Conservation (phyloP, 2,329 filamentous ascomycete species). For the Calonectria multiphialidica region DNA sequence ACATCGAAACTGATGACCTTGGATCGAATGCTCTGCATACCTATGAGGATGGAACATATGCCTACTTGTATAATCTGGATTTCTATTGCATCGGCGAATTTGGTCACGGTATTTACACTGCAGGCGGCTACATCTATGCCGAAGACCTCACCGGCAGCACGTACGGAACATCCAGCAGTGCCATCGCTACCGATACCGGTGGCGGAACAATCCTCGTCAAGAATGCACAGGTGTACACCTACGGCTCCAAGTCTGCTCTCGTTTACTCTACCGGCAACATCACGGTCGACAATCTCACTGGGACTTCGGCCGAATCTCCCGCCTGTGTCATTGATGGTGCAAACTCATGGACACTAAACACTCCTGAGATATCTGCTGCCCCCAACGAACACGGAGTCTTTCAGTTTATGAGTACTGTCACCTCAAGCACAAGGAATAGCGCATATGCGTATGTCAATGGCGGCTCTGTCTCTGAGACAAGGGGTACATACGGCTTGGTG, state of each 20-base stretch:
- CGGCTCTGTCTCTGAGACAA: conserved; percentile 10
- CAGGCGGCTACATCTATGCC: conserved; percentile 15
- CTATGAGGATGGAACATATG: conserved; percentile 12
- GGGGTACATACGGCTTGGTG: conserved; percentile 8
- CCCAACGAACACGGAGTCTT: conserved; percentile 17
- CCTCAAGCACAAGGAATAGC: background rate
- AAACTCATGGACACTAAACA: conserved; percentile 19
- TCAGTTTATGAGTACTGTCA: conserved; percentile 21
- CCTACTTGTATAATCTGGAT: conserved; percentile 14
- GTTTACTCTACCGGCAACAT: conserved; percentile 17
- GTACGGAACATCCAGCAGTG: conserved; percentile 15
- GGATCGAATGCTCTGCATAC: conserved; percentile 14
- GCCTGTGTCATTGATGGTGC: conserved; percentile 19
- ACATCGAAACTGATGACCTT: conserved; percentile 14
- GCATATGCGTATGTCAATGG: conserved; percentile 17
- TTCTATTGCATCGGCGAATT: conserved; percentile 17
- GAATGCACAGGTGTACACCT: background rate
- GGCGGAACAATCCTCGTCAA: conserved; percentile 14
- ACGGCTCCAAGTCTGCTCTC: conserved; percentile 14
- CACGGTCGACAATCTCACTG: conserved; percentile 9
- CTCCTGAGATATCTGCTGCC: conserved; percentile 2
- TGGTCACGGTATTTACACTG: conserved; percentile 15
- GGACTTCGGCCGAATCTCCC: background rate
- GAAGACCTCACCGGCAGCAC: conserved; percentile 16
- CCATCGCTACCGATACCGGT: conserved; percentile 14